Evolutionary conservation across 164 flowering plant species (phyloP).

Genomic region (Nelumbo lutea): DNA sequence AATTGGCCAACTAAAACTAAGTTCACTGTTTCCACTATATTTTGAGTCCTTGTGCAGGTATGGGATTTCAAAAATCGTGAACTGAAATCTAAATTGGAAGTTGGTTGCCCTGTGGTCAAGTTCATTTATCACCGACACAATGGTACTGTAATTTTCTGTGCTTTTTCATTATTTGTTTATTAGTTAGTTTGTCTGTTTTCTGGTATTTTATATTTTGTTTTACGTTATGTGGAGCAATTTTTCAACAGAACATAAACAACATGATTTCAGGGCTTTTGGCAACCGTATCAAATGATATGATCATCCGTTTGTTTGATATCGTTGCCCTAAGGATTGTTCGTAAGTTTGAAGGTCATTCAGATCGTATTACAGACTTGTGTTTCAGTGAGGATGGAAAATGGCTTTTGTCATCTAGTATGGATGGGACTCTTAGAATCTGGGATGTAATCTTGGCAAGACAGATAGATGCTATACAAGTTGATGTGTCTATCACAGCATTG

Average conservation of each 20-base stretch:
- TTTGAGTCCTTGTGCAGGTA: conserved; percentile 40
- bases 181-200: not conserved
- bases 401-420: conserved; percentile 97
- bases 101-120: conserved; percentile 70
- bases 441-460: conserved; percentile 90
- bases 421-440: conserved; percentile 94
- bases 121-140: conserved; percentile 73
- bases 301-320: conserved; percentile 78
- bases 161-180: not conserved
- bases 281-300: conserved; percentile 75
- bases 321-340: conserved; percentile 81
- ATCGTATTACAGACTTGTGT: conserved; percentile 91
- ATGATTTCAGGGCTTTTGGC: conserved; percentile 74
- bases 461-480: conserved; percentile 84
- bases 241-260: not conserved
- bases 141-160: conserved; percentile 40
- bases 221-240: not conserved
- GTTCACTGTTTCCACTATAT: not conserved
- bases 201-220: not conserved
- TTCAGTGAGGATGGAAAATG: conserved; percentile 99
- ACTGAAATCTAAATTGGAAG: conserved; percentile 73
- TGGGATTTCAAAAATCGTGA: conserved; percentile 89
- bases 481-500: conserved; percentile 74
- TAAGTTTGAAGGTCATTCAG: conserved; percentile 90
- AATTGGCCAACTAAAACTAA: too few relatives aligned